phyloP scores from a whole-genome alignment of 176 grass and related monocot species.

The Stipa capillata region DNA sequence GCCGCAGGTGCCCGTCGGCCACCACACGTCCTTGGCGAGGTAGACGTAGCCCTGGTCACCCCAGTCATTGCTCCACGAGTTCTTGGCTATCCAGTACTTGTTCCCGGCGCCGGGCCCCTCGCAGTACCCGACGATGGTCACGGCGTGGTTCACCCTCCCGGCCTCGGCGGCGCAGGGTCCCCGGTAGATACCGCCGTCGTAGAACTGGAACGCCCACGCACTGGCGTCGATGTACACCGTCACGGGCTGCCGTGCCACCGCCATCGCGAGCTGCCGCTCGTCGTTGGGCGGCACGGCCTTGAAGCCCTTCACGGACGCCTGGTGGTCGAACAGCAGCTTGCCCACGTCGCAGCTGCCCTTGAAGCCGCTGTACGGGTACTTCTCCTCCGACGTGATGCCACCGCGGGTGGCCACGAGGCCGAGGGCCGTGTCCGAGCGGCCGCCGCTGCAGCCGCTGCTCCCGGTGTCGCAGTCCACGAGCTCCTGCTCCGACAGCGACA shows the following conservation, averaged over 20 bases:
- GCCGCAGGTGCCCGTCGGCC: slow-evolving; percentile 12
- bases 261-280: slow-evolving; percentile 10
- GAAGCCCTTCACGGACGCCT: not conserved
- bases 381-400: slow-evolving; percentile 26
- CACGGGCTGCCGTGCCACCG: slow-evolving; percentile 36
- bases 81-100: slow-evolving; percentile 47
- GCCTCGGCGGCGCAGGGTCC: slow-evolving; percentile 6
- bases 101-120: not conserved
- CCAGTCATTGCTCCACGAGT: slow-evolving; percentile 42
- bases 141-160: slow-evolving; percentile 12
- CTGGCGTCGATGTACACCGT: slow-evolving; percentile 27
- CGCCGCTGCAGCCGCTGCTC: slow-evolving; percentile 8
- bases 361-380: not conserved
- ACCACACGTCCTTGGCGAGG: slow-evolving; percentile 22
- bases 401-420: slow-evolving; percentile 4
- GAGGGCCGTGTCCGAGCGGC: slow-evolving; percentile 12
- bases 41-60: slow-evolving; percentile 35
- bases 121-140: slow-evolving; percentile 38
- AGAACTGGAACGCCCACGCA: slow-evolving; percentile 18
- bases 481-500: slow-evolving; percentile 31
- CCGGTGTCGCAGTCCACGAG: slow-evolving; percentile 25
- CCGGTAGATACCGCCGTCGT: slow-evolving; percentile 25
- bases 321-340: not conserved
- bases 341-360: slow-evolving; percentile 13
- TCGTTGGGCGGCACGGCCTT: slow-evolving; percentile 18